Conservation (phyloP, 1,284 basidiomycete genomes). For the Heliocybe sulcata region DNA sequence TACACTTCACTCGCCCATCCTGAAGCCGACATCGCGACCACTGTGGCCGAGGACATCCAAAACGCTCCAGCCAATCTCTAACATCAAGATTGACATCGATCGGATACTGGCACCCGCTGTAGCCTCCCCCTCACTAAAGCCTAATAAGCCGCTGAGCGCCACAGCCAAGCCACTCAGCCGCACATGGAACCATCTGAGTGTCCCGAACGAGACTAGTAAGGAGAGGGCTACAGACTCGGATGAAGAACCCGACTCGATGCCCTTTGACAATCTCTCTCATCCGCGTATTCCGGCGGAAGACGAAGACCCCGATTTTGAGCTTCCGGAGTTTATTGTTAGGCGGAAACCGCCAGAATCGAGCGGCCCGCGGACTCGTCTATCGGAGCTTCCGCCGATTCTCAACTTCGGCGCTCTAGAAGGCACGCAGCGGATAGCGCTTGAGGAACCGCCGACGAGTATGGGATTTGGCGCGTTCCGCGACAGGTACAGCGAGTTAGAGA, state of each 20-base stretch:
- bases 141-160: not conserved
- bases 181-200: constrained; percentile 12
- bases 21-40: not conserved
- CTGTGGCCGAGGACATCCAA: not conserved
- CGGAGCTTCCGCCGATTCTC: constrained; percentile 12
- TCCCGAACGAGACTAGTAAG: not conserved
- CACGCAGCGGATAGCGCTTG: not conserved
- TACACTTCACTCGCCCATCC: not conserved
- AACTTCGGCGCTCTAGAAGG: constrained; percentile 8
- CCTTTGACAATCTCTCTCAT: constrained; percentile 8
- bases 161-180: constrained; percentile 6
- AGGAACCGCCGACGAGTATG: constrained; percentile 10
- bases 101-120: constrained; percentile 6
- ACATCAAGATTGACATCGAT: constrained; percentile 11
- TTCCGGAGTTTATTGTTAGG: constrained; percentile 6
- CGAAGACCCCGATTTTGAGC: not conserved
- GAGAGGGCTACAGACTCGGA: not conserved
- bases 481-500: constrained; percentile 13
- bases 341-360: constrained; percentile 9
- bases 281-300: not conserved
- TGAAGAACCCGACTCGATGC: constrained; percentile 8
- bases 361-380: constrained; percentile 12
- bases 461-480: constrained; percentile 14
- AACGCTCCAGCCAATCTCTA: not conserved
- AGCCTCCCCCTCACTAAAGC: not conserved